Evolutionary conservation across 73 alveolate species (phyloP).

Genomic region (Stentor coeruleus): DNA sequence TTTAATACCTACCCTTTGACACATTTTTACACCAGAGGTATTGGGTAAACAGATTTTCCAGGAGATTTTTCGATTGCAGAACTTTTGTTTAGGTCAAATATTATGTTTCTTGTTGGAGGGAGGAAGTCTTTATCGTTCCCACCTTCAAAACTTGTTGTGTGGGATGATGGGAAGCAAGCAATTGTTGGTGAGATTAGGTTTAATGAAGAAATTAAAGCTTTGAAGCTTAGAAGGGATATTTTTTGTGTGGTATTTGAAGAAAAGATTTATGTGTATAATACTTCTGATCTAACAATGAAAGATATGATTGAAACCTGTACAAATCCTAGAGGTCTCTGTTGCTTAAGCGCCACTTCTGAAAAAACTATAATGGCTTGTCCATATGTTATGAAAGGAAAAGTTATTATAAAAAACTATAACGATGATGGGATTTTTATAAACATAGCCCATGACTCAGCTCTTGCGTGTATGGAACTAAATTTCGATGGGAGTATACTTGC

Average conservation of each 20-base stretch:
- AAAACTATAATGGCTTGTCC: constrained; percentile 86
- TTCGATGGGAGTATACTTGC: constrained; percentile 85
- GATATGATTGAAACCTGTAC: constrained; percentile 87
- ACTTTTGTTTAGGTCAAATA: constrained; percentile 89
- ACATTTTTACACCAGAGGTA: constrained; percentile 28
- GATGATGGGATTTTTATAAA: constrained; percentile 33
- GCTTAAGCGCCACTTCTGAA: constrained; percentile 65
- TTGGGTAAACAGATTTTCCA: constrained; percentile 47
- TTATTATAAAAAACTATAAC: constrained; percentile 70
- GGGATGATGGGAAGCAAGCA: constrained; percentile 90
- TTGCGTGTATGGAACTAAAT: constrained; percentile 67
- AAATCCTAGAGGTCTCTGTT: constrained; percentile 80
- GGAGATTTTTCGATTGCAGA: constrained; percentile 93
- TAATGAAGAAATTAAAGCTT: constrained; percentile 69
- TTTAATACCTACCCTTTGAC: constrained; percentile 69
- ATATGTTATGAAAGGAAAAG: constrained; percentile 74
- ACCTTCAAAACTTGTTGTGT: constrained; percentile 74
- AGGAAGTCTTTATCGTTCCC: constrained; percentile 85
- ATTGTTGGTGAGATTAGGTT: constrained; percentile 86
- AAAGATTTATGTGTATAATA: constrained; percentile 82
- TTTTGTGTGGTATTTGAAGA: constrained; percentile 63
- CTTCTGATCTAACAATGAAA: constrained; percentile 73
- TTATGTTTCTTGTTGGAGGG: constrained; percentile 95
- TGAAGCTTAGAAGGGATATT: constrained; percentile 71
- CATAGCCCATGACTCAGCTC: constrained; percentile 61